Evolutionary conservation across 208 protist genomes (phyloP), one percentile per base, ranked within the genome.

Genomic region (Trypanosoma melophagium): DNA sequence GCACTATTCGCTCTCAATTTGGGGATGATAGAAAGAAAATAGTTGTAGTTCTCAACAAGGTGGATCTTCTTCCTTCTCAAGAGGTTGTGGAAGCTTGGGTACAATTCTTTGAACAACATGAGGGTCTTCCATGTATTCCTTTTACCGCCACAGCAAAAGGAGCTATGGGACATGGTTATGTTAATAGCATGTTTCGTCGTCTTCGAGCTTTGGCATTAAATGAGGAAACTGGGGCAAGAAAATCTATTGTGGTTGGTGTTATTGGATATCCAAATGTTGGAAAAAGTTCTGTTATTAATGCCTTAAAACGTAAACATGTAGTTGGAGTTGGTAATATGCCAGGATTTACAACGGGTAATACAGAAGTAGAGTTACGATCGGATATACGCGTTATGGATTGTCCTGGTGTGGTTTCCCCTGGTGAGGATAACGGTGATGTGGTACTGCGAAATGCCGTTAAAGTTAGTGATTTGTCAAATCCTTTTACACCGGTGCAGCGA

Each of bases 201-300:
- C 80, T 99, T 10, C 97, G 97, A 63, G 90, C 90, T 44, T 89
- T 98, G 47, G 68, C 76, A 67, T 53, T 76, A 40, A 94, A 73
- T 40, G 81, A 86, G 7, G 88, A 95, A 60, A 91, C 80, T 38
- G 78, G 81, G 14, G 93, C 83, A 10, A 86, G 88, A 69, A 96
- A 92, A 66, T 65, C 87, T 7, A 97, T 99, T 60, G 90, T 93
- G 19, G 98, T 99, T 16, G 97, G 98, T 52, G 95, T 98, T 38
- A 98, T 98, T 81, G 98, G 98, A 35, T 99, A 98, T 70, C 98
- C 98, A 25, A 99, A 99, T 73, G 98, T 99, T 9, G 98, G 94
- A 22, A 99, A 99, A 80, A 95, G 83, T 31, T 98, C 92, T 41
- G 81, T 99, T 22, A 99, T 99, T 71, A 99, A 99, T 72, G 90